phyloP scores from a whole-genome alignment of 2,329 filamentous ascomycete species.

The Rachicladosporium sp. region DNA sequence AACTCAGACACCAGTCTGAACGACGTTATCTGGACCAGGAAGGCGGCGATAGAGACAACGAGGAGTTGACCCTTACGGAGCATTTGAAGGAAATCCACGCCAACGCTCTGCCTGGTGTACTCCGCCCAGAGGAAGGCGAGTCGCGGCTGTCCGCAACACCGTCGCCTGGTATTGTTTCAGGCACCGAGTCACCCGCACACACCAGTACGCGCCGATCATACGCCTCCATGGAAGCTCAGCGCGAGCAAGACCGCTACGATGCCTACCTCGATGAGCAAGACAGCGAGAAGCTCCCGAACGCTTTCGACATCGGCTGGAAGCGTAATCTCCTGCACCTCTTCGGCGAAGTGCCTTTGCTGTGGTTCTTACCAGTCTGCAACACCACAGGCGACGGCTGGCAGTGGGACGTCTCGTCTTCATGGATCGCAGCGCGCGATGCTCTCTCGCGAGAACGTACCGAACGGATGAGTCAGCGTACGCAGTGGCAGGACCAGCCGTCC shows the following conservation, averaged over 20 bases:
- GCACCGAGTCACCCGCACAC: constrained; percentile 30
- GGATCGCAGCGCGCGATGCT: constrained; percentile 56
- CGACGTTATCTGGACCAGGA: too few relatives aligned
- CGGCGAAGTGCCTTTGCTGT: constrained; percentile 58
- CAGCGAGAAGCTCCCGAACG: constrained; percentile 75
- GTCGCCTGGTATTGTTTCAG: constrained; percentile 10
- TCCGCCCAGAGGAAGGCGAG: constrained; percentile 71
- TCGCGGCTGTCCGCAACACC: constrained; percentile 21
- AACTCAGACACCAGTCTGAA: constrained; percentile 1
- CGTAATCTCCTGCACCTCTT: constrained; percentile 74
- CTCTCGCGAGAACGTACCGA: constrained; percentile 4
- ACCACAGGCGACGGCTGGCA: constrained; percentile 87
- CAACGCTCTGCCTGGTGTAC: constrained; percentile 68
- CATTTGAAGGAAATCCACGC: constrained; percentile 72
- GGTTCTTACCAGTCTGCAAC: constrained; percentile 70
- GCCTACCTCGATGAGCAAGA: constrained; percentile 84
- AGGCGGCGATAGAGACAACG: too few relatives aligned
- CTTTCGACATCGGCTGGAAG: constrained; percentile 79
- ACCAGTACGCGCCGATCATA: constrained; percentile 32
- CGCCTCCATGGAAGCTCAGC: constrained; percentile 47
- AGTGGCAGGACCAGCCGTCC: constrained; percentile 10
- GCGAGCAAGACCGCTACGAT: constrained; percentile 57
- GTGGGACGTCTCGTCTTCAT: constrained; percentile 77
- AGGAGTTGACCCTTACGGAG: constrained; percentile 40
- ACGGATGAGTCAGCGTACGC: constrained; percentile 10